phyloP scores from a whole-genome alignment of 2,329 filamentous ascomycete genomes.

The Sphaerulina populicola region DNA sequence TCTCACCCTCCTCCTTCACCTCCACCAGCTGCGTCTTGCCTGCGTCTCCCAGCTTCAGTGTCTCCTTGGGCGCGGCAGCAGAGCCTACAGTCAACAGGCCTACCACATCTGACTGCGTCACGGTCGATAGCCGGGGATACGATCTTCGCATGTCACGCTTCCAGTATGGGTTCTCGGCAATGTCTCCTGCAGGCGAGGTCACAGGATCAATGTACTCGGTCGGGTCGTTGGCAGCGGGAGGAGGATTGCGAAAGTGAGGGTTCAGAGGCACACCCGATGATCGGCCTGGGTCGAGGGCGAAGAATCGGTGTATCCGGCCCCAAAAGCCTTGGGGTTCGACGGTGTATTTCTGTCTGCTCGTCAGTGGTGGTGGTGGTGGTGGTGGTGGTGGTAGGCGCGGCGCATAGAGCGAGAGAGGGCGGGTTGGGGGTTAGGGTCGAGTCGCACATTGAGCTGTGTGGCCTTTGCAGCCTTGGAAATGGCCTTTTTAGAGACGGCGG shows the following conservation, averaged over 20 bases:
- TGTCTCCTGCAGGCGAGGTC: slow-evolving; percentile 72
- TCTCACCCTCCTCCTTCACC: slow-evolving; percentile 65
- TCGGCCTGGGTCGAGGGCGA: slow-evolving; percentile 77
- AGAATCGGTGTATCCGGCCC: slow-evolving; percentile 67
- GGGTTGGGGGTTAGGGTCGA: too few species aligned
- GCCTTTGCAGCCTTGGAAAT: slow-evolving; percentile 15
- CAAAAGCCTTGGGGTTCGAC: slow-evolving; percentile 83
- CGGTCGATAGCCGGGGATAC: slow-evolving; percentile 71
- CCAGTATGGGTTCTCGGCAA: slow-evolving; percentile 92
- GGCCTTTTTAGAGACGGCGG: slow-evolving; percentile 16
- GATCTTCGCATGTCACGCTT: slow-evolving; percentile 79
- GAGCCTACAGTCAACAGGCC: slow-evolving; percentile 78
- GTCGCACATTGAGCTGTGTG: slow-evolving; percentile 16
- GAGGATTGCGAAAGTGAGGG: slow-evolving; percentile 79
- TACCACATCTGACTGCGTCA: slow-evolving; percentile 78
- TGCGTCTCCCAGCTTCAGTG: slow-evolving; percentile 62
- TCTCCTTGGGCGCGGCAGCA: slow-evolving; percentile 65
- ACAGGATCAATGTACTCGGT: slow-evolving; percentile 70
- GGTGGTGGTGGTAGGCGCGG: not conserved
- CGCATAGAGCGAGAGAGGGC: not conserved
- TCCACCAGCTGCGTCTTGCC: slow-evolving; percentile 67
- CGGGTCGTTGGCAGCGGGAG: slow-evolving; percentile 66
- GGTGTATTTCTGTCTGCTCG: slow-evolving; percentile 72
- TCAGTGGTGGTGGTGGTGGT: not conserved
- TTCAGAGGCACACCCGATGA: slow-evolving; percentile 90